These are phyloP conservation scores for Podaxis sp. DNA, from an alignment of 768 basidiomycete species.

Conservation along the genomic window DNA sequence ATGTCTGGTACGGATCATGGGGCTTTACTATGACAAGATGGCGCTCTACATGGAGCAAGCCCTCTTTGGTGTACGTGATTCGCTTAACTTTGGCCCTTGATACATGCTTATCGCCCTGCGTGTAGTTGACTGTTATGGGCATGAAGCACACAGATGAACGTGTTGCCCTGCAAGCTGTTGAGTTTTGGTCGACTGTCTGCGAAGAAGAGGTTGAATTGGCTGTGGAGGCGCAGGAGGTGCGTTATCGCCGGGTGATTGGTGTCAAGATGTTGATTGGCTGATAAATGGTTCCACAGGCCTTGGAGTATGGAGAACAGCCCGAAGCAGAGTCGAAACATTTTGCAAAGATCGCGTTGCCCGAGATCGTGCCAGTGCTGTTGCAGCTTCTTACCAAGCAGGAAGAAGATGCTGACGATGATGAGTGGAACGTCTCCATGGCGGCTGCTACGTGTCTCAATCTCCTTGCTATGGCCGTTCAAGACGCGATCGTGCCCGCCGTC, in stretches of 20 bases:
- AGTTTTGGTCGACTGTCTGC: slow-evolving; percentile 99
- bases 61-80: slow-evolving; percentile 81
- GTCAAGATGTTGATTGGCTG: slow-evolving; percentile 11
- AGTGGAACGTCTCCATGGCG: slow-evolving; percentile 99
- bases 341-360: slow-evolving; percentile 91
- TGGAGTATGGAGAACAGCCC: slow-evolving; percentile 85
- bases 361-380: slow-evolving; percentile 92
- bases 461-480: slow-evolving; percentile 87
- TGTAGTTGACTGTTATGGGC: slow-evolving; percentile 90
- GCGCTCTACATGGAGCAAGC: slow-evolving; percentile 99
- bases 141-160: slow-evolving; percentile 93
- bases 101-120: slow-evolving; percentile 19
- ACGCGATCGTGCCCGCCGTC: slow-evolving; percentile 86
- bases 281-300: slow-evolving; percentile 53
- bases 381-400: slow-evolving; percentile 89
- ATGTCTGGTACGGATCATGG: slow-evolving; percentile 95
- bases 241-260: slow-evolving; percentile 17
- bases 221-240: slow-evolving; percentile 87
- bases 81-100: slow-evolving; percentile 19
- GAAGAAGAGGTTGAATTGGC: slow-evolving; percentile 95
- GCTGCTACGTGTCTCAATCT: slow-evolving; percentile 89
- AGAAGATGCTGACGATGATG: slow-evolving; percentile 96
- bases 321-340: slow-evolving; percentile 88
- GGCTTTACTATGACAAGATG: slow-evolving; percentile 99
- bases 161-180: slow-evolving; percentile 94